Evolutionary conservation across 495 filamentous ascomycete genomes (phyloP), one percentile per base, ranked within the genome.

Genomic region (Aspergillus mulundensis): DNA sequence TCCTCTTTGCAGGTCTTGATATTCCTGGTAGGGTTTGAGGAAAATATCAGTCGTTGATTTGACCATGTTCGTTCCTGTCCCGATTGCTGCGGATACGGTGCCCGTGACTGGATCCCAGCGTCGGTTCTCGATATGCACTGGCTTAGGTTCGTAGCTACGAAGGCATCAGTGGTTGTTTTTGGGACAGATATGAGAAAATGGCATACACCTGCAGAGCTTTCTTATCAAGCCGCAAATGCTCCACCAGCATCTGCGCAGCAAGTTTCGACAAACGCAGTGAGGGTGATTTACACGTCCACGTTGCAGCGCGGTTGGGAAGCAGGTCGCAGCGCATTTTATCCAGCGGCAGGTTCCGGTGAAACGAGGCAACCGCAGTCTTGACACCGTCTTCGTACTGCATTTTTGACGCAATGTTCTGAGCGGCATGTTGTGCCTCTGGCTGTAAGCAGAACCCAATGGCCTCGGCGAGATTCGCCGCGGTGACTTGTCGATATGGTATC

Each of bases 301-400:
- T 82, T 0, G 88, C 89, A 1, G 85, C 81, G 18, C 74, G 77
- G 19, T 87, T 81, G 7, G 77, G 70, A 0, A 93, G 63, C 14
- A 92, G 73, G 0, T 79, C 76, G 64, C 90, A 95, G 3, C 84
- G 75, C 82, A 94, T 87, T 8, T 75, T 81, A 34, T 81, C 59
- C 21, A 87, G 59, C 0, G 78, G 78, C 5, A 94, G 67, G 32
- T 81, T 78, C 10, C 75, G 75, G 62, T 91, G 88, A 60, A 95
- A 94, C 0, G 81, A 78, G 32, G 74, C 70, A 4, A 90, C 88
- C 0, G 88, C 88, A 45, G 89, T 87, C 54, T 79, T 69, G 0
- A 88, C 89, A 0, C 90, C 90, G 56, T 89, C 79, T 62, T 95
- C 89, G 7, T 68, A 63, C 34, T 75, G 80, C 60, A 92, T 90